These are phyloP conservation scores for Aspergillus affinis DNA, from an alignment of 495 filamentous ascomycete species.

Conservation along the genomic window DNA sequence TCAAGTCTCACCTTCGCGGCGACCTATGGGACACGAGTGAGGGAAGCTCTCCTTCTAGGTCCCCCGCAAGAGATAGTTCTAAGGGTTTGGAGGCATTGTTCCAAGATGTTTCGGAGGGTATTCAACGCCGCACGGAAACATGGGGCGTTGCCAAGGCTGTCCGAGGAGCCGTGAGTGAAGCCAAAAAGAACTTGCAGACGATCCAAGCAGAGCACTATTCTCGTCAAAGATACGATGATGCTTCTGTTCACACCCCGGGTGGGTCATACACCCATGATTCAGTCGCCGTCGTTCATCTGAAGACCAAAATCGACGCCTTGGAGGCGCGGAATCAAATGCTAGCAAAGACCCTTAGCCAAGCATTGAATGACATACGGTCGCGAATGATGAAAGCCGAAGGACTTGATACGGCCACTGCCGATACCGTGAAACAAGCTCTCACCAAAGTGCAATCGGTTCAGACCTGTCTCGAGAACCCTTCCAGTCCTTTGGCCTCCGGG, in stretches of 20 bases:
- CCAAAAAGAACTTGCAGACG: conserved; percentile 69
- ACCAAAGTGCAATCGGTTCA: conserved; percentile 77
- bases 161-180: conserved; percentile 83
- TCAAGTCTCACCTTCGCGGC: conserved; percentile 35
- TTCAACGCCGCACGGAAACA: conserved; percentile 78
- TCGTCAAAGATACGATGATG: conserved; percentile 18
- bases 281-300: conserved; percentile 13
- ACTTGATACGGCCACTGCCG: conserved; percentile 42
- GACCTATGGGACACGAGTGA: conserved; percentile 34
- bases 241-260: conserved; percentile 10
- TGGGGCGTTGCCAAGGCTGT: conserved; percentile 90
- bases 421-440: conserved; percentile 51
- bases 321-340: conserved; percentile 73
- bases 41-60: conserved; percentile 37
- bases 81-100: conserved; percentile 73
- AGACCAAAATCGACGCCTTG: conserved; percentile 45
- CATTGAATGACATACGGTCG: conserved; percentile 63
- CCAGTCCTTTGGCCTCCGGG: conserved; percentile 41
- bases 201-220: conserved; percentile 48
- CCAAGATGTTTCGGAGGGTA: conserved; percentile 80
- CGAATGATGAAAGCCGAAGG: conserved; percentile 47
- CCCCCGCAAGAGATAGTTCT: conserved; percentile 59
- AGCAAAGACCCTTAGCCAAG: conserved; percentile 68
- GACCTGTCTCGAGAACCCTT: conserved; percentile 68
- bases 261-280: conserved; percentile 6